Conservation (phyloP, 768 basidiomycete genomes). For the Trametes sanguinea region DNA sequence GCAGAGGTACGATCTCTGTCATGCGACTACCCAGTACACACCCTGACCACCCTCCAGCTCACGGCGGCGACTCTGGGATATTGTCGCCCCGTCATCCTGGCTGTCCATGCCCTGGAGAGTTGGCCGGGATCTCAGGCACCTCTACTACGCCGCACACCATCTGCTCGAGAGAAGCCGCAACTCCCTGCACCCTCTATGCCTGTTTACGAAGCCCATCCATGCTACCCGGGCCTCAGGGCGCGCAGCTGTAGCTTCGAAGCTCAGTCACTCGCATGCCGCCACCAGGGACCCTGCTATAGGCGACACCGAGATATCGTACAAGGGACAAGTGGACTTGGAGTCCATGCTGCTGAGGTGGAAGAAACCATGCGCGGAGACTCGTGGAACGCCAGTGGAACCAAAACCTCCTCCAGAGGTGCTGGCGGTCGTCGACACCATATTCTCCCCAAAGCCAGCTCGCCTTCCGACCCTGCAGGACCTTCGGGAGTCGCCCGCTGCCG, state of each 20-base stretch:
- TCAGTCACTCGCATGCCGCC: constrained; percentile 11
- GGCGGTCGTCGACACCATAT: background rate
- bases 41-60: constrained; percentile 28
- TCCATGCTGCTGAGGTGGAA: constrained; percentile 4
- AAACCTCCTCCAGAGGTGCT: constrained; percentile 10
- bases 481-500: background rate
- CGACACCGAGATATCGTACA: background rate
- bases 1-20: constrained; percentile 18
- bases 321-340: background rate
- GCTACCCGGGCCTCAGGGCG: constrained; percentile 18
- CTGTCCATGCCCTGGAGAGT: constrained; percentile 78
- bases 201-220: constrained; percentile 21
- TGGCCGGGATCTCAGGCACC: constrained; percentile 53
- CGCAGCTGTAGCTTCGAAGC: constrained; percentile 21
- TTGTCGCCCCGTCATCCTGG: constrained; percentile 41
- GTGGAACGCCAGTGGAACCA: background rate
- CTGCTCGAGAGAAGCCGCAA: constrained; percentile 24
- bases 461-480: background rate
- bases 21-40: background rate
- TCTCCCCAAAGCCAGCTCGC: background rate
- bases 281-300: background rate
- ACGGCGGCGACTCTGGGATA: constrained; percentile 40
- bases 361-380: background rate
- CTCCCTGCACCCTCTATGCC: constrained; percentile 15
- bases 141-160: constrained; percentile 42